Evolutionary conservation across 495 filamentous ascomycete genomes (phyloP).

Genomic region (Aspergillus sclerotiicarbonarius): DNA sequence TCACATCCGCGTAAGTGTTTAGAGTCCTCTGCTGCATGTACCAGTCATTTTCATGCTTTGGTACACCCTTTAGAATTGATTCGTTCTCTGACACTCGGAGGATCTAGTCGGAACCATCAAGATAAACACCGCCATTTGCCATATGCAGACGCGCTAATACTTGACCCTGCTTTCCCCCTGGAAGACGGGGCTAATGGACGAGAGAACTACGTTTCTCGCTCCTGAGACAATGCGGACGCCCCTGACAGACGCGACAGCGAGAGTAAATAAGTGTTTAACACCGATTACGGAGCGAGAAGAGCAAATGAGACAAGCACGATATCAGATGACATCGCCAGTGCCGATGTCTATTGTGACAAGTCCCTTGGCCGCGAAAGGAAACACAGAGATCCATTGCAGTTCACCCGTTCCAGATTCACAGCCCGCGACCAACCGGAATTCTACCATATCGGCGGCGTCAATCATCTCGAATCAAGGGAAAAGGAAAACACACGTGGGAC

Average conservation of each 20-base stretch:
- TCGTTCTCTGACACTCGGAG: not conserved
- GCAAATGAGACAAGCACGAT: slow-evolving; percentile 23
- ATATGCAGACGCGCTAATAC: slow-evolving; percentile 6
- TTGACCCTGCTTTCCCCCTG: slow-evolving; percentile 8
- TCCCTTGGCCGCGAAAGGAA: slow-evolving; percentile 29
- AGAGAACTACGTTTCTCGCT: slow-evolving; percentile 9
- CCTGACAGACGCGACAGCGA: slow-evolving; percentile 47
- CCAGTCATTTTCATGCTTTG: too few species aligned
- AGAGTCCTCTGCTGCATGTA: too few species aligned
- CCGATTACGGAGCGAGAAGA: slow-evolving; percentile 25
- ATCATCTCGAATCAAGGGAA: slow-evolving; percentile 58
- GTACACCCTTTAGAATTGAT: not conserved
- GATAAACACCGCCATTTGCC: slow-evolving; percentile 1
- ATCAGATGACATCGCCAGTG: slow-evolving; percentile 28
- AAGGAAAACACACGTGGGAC: slow-evolving; percentile 77
- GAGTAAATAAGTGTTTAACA: slow-evolving; percentile 41
- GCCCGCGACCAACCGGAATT: slow-evolving; percentile 61
- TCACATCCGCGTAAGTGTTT: too few species aligned
- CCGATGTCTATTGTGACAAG: slow-evolving; percentile 40
- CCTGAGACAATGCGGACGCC: slow-evolving; percentile 42
- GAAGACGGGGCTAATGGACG: slow-evolving; percentile 20
- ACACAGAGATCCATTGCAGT: slow-evolving; percentile 52
- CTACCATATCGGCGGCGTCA: slow-evolving; percentile 68
- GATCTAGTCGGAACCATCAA: not conserved
- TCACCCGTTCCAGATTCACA: slow-evolving; percentile 54